A percentile compares a stretch with the other conserved stretches of the same genome.
Evolutionary conservation across 73 alveolate species (phyloP).

Genomic region (Blepharisma japonicum): DNA sequence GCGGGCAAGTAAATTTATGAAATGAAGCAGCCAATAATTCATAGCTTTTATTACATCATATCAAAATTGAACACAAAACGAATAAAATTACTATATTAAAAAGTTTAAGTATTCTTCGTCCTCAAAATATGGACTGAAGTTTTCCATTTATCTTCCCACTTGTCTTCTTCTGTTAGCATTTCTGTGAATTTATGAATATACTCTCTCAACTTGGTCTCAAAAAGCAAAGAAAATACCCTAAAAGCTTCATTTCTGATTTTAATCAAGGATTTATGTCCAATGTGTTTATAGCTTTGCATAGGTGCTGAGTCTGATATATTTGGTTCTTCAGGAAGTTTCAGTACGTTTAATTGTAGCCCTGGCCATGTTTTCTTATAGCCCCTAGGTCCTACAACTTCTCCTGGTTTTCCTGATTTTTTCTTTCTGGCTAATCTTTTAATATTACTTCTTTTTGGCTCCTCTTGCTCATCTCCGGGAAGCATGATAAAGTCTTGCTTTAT

Average conservation of each 20-base stretch:
- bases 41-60: too few species aligned
- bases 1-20: too few species aligned
- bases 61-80: too few species aligned
- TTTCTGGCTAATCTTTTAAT: constrained; percentile 35
- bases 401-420: constrained; percentile 10
- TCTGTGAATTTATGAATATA: not conserved
- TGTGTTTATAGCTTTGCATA: not conserved
- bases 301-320: constrained; percentile 13
- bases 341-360: constrained; percentile 8
- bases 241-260: constrained; percentile 15
- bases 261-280: constrained; percentile 14
- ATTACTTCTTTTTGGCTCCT: constrained; percentile 53
- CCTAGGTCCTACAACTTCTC: constrained; percentile 10
- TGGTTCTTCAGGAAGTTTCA: constrained; percentile 16
- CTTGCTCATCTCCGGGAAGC: constrained; percentile 66
- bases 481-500: constrained; percentile 50
- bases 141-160: constrained; percentile 24
- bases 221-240: not conserved
- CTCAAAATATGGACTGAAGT: not conserved
- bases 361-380: constrained; percentile 31
- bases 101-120: not conserved
- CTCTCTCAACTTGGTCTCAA: not conserved
- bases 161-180: constrained; percentile 1
- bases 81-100: too few species aligned
- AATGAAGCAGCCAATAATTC: too few species aligned